These are phyloP conservation scores for Starmera stellimalicola DNA, from an alignment of 1,139 yeast species.

Conservation along the genomic window DNA sequence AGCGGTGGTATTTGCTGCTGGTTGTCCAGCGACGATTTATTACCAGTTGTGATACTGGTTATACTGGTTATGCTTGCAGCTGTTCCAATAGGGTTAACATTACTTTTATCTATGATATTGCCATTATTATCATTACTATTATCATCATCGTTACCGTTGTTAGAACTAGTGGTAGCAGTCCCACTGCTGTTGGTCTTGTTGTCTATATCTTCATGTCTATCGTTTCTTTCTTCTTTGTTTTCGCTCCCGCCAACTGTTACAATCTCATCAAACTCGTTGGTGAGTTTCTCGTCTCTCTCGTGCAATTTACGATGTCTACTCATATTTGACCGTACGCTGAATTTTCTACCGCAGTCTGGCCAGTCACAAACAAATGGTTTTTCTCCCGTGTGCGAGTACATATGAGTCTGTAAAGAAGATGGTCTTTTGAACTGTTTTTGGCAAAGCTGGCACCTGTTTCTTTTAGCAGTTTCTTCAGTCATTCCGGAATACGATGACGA, in stretches of 20 bases:
- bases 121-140: not conserved
- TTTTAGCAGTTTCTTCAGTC: conserved; percentile 21
- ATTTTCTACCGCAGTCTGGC: conserved; percentile 58
- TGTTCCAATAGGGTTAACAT: not conserved
- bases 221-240: no score
- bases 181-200: no score
- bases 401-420: conserved; percentile 69
- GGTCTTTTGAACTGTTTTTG: conserved; percentile 74
- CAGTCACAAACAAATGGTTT: conserved; percentile 66
- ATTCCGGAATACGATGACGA: conserved; percentile 13
- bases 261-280: no score
- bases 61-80: not conserved
- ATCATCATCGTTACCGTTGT: not conserved
- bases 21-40: not conserved
- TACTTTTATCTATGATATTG: not conserved
- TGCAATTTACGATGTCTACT: conserved; percentile 69
- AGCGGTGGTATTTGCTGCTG: not conserved
- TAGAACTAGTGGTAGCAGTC: no score
- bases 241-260: no score
- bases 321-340: conserved; percentile 74
- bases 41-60: not conserved
- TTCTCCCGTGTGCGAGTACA: conserved; percentile 81
- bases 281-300: conserved; percentile 25
- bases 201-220: no score
- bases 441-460: conserved; percentile 50